These are phyloP conservation scores for Gynandropsis gynandra DNA, from an alignment of 345 rosid species.

Conservation along the genomic window DNA sequence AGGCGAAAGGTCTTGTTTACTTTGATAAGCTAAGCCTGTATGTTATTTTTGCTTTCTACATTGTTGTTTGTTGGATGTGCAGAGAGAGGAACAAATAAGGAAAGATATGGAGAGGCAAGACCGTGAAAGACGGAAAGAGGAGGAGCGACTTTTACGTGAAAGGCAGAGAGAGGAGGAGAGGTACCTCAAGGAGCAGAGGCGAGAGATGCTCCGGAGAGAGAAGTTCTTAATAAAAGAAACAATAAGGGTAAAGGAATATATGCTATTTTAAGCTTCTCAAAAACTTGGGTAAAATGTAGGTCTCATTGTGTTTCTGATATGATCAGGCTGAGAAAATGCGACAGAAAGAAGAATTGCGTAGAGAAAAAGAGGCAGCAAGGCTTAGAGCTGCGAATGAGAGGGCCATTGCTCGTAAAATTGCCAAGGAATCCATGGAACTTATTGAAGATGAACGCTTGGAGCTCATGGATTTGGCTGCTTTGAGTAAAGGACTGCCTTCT, in stretches of 20 bases:
- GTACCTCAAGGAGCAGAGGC: constrained; percentile 65
- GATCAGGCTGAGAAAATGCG: constrained; percentile 73
- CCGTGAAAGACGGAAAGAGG: constrained; percentile 90
- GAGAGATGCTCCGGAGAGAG: constrained; percentile 82
- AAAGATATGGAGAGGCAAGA: constrained; percentile 86
- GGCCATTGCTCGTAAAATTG: constrained; percentile 81
- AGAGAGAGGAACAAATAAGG: constrained; percentile 77
- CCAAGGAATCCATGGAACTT: constrained; percentile 80
- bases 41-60: constrained; percentile 10
- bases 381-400: constrained; percentile 85
- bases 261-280: constrained; percentile 5
- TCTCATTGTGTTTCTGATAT: constrained; percentile 13
- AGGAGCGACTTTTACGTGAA: constrained; percentile 81
- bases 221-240: constrained; percentile 78
- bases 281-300: constrained; percentile 8
- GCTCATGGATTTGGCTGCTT: constrained; percentile 82
- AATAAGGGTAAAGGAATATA: constrained; percentile 46
- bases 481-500: constrained; percentile 59
- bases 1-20: constrained; percentile 61
- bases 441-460: constrained; percentile 83
- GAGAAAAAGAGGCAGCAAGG: constrained; percentile 71
- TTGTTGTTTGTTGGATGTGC: neutral
- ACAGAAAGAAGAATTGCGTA: constrained; percentile 77
- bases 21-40: constrained; percentile 9
- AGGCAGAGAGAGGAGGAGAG: constrained; percentile 93